Evolutionary conservation across 2,329 filamentous ascomycete genomes (phyloP).

Genomic region (Cordyceps sp.): DNA sequence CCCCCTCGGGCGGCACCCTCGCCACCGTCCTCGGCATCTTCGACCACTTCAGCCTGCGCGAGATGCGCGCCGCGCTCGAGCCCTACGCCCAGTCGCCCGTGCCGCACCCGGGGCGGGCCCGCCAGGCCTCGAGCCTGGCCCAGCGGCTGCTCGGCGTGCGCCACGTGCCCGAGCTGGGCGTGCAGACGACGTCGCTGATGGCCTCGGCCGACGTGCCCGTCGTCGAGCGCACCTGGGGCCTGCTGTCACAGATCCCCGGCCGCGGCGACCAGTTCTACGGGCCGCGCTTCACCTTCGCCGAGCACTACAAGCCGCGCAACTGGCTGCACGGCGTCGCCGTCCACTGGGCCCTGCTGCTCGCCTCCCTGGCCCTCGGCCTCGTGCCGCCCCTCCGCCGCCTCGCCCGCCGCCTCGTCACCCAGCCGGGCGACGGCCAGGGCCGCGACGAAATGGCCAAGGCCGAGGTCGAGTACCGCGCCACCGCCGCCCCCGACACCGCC

Average conservation of each 20-base stretch:
- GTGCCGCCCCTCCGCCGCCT: constrained; percentile 28
- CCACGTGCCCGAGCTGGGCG: constrained; percentile 32
- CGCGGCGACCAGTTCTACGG: constrained; percentile 36
- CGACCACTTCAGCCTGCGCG: constrained; percentile 31
- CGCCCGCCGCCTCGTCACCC: constrained; percentile 24
- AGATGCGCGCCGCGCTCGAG: constrained; percentile 25
- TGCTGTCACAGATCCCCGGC: constrained; percentile 28
- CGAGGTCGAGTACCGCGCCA: constrained; percentile 43
- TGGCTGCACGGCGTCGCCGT: constrained; percentile 30
- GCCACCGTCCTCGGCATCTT: constrained; percentile 46
- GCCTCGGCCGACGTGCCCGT: constrained; percentile 32
- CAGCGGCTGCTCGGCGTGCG: constrained; percentile 32
- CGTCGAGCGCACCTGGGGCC: constrained; percentile 47
- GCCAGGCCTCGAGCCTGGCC: constrained; percentile 15
- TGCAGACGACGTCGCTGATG: constrained; percentile 35
- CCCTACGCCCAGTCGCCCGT: constrained; percentile 44
- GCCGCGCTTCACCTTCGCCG: constrained; percentile 39
- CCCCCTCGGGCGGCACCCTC: constrained; percentile 50
- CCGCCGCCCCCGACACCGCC: constrained; percentile 44
- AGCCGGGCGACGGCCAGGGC: constrained; percentile 38
- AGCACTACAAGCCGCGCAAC: constrained; percentile 34
- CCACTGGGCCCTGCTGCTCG: constrained; percentile 30
- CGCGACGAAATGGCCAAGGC: constrained; percentile 39
- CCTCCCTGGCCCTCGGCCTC: constrained; percentile 25
- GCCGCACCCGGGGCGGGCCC: constrained; percentile 20